These are phyloP conservation scores for Nannochloris sp. DNA, from an alignment of 139 green algal genomes.

Conservation along the genomic window DNA sequence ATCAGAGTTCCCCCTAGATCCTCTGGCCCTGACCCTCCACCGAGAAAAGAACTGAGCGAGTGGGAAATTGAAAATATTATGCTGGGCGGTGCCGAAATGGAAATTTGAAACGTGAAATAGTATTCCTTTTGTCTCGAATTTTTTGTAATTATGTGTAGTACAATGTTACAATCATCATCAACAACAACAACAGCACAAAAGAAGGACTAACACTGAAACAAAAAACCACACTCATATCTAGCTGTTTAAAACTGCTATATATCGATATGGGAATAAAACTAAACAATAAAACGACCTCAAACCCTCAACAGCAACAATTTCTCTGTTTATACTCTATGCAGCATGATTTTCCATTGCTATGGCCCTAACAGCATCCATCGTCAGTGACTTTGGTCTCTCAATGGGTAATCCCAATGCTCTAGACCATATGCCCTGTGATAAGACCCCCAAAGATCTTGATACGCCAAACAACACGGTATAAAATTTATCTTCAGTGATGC, in stretches of 20 bases:
- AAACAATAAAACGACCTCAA: too few species aligned
- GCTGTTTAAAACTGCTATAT: too few species aligned
- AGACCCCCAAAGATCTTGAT: constrained; percentile 80
- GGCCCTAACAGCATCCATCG: constrained; percentile 58
- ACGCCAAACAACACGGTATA: constrained; percentile 99
- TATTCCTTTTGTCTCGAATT: too few species aligned
- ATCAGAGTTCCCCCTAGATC: background rate
- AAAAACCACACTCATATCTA: too few species aligned
- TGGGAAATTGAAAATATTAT: constrained; percentile 45
- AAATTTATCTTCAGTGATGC: constrained; percentile 86
- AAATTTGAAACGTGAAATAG: too few species aligned
- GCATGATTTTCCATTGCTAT: constrained; percentile 5
- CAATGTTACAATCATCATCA: too few species aligned
- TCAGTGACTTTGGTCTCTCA: constrained; percentile 93
- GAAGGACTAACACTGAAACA: too few species aligned
- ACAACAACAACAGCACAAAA: too few species aligned
- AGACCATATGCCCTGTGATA: constrained; percentile 84
- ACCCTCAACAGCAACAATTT: too few species aligned
- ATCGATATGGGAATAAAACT: too few species aligned
- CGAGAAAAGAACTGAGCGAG: constrained; percentile 22
- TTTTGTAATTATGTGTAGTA: too few species aligned
- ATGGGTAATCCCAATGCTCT: constrained; percentile 93
- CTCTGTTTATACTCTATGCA: background rate
- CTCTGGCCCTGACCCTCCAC: background rate
- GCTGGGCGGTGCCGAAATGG: constrained; percentile 40